A percentile compares a stretch with the other conserved stretches of the same genome.
These are phyloP conservation scores for Mycena indigotica DNA, from an alignment of 768 basidiomycete species.

Conservation along the genomic window DNA sequence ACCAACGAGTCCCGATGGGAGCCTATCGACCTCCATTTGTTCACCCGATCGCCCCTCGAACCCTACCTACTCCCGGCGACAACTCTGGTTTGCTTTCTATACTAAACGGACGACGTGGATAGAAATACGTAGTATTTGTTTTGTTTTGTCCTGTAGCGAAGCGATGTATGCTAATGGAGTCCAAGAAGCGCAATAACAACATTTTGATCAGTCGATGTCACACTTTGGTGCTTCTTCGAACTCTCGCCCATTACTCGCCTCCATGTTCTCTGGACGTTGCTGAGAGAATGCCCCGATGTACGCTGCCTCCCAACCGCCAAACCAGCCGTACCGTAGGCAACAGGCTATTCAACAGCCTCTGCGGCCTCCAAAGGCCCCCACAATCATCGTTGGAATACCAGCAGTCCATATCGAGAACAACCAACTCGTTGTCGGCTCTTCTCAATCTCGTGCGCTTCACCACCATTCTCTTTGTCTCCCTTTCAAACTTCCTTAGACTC, in stretches of 20 bases:
- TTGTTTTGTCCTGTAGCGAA: constrained; percentile 6
- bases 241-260: background rate
- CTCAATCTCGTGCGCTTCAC: constrained; percentile 63
- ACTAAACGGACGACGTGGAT: constrained; percentile 21
- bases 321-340: constrained; percentile 28
- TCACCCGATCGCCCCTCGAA: background rate
- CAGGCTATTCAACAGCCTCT: constrained; percentile 33
- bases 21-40: constrained; percentile 3
- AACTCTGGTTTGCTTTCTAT: constrained; percentile 25
- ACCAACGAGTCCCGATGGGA: constrained; percentile 29
- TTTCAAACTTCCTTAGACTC: constrained; percentile 54
- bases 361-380: constrained; percentile 53
- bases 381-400: constrained; percentile 73
- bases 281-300: constrained; percentile 11
- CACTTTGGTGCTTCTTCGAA: background rate
- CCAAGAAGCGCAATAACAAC: constrained; percentile 9
- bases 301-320: constrained; percentile 29
- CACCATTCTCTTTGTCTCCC: constrained; percentile 7
- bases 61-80: background rate
- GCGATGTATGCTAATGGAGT: constrained; percentile 10
- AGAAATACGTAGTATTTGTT: too few species aligned
- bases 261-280: constrained; percentile 1
- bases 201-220: background rate
- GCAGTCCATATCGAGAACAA: constrained; percentile 73
- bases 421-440: constrained; percentile 70